Evolutionary conservation across 2,329 filamentous ascomycete genomes (phyloP).

Genomic region (Beauveria rudraprayagi): DNA sequence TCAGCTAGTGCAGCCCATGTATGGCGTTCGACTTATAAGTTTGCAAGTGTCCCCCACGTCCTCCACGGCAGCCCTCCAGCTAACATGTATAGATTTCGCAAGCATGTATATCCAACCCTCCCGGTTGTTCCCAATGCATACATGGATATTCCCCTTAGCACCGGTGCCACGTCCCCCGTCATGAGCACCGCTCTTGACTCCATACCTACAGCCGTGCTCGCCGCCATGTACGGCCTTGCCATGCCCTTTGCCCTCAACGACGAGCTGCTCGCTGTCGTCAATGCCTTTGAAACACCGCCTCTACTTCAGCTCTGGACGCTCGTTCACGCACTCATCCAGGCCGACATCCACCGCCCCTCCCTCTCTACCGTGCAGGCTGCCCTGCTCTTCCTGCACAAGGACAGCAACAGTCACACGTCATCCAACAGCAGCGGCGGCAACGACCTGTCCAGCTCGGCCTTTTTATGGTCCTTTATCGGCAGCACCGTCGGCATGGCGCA

Average conservation of each 20-base stretch:
- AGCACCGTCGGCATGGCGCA: conserved; percentile 25
- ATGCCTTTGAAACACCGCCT: conserved; percentile 1
- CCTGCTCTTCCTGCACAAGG: conserved; percentile 12
- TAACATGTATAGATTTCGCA: conserved; percentile 10
- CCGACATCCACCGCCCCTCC: conserved; percentile 4
- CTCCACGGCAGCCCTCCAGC: not conserved
- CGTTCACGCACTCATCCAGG: conserved; percentile 7
- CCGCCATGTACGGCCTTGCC: conserved; percentile 13
- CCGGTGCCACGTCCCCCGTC: not conserved
- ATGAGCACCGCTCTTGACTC: not conserved
- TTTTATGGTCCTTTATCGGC: conserved; percentile 29
- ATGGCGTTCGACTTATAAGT: conserved; percentile 10
- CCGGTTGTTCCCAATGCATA: conserved; percentile 12
- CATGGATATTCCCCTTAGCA: not conserved
- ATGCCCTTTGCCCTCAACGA: conserved; percentile 13
- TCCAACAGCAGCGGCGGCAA: not conserved
- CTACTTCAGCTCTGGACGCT: conserved; percentile 10
- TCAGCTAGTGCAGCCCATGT: conserved; percentile 4
- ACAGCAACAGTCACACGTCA: not conserved
- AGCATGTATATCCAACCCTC: conserved; percentile 12
- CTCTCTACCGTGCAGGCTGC: conserved; percentile 10
- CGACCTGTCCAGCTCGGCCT: conserved; percentile 22
- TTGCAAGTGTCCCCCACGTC: conserved; percentile 3
- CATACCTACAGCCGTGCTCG: conserved; percentile 10
- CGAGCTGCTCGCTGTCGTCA: conserved; percentile 8